Evolutionary conservation across 768 basidiomycete genomes (phyloP), one percentile per base, ranked within the genome.

Genomic region (Galerina marginata): DNA sequence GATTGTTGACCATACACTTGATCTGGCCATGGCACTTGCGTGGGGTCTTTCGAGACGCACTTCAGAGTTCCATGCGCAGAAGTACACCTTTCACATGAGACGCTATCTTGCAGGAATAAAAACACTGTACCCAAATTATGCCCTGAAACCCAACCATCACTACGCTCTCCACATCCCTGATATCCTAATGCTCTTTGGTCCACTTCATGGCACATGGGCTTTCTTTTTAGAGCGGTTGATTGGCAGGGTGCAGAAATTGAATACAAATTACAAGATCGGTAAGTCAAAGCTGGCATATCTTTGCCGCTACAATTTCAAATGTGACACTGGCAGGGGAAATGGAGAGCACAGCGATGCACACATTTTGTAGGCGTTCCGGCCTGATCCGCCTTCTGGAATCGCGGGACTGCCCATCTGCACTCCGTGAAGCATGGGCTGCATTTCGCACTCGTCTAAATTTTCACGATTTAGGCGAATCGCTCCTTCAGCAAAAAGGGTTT

Each of bases 181-280:
- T 79, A 56, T 77, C 70, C 67, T 85, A 79, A 76, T 4, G 1
- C 37, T 62, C 40, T 48, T 63, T 63, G 40, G 65, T 44, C 57
- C 65, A 12, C 26, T 55, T 23, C 54, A 55, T 55, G 54, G 54
- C 1, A 55, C 54, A 6, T 55, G 54, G 54, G 54, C 54, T 25
- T 55, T 55, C 26, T 44, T 23, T 9, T 15, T 55, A 10, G 54
- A 55, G n/a, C 20, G 54, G 39, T 16, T 55, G 15, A 55, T 43
- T 25, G 39, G 52, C 15, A 23, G n/a, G 39, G 6, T 54, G 20
- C 52, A 54, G 20, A 40, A 54, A 39, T n/a, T 40, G 16, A 54
- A 54, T 44, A 54, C 54, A 10, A 55, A 42, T 55, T 42, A 15
- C 9, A 44, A 42, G 25, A 42, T 55, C 9, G 40, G 38, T 29